These are phyloP conservation scores for Melocanna baccifera DNA, from an alignment of 176 grass and related monocot genomes.

Conservation along the genomic window DNA sequence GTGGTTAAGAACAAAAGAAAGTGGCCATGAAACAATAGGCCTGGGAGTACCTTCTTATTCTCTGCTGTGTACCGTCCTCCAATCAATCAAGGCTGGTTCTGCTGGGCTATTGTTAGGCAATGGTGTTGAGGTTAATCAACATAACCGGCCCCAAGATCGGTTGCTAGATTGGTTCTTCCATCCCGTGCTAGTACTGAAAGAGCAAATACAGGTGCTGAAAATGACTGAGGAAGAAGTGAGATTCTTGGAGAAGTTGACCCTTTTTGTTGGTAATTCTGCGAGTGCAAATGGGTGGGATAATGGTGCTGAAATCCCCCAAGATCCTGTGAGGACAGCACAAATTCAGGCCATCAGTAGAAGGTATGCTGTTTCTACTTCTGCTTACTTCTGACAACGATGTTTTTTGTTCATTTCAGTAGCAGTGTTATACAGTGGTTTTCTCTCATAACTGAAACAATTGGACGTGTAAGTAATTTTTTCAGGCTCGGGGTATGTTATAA, in stretches of 20 bases:
- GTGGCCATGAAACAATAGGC: slow-evolving; percentile 50
- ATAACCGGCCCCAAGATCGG: slow-evolving; percentile 69
- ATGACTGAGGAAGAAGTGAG: slow-evolving; percentile 64
- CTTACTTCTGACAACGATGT: not conserved
- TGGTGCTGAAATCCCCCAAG: slow-evolving; percentile 39
- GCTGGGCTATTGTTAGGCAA: slow-evolving; percentile 52
- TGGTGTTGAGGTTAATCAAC: slow-evolving; percentile 58
- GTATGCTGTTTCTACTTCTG: slow-evolving; percentile 18
- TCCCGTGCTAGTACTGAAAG: slow-evolving; percentile 73
- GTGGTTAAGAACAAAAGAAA: slow-evolving; percentile 65
- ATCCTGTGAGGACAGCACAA: slow-evolving; percentile 61
- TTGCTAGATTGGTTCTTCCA: slow-evolving; percentile 90
- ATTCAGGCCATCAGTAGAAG: slow-evolving; percentile 93
- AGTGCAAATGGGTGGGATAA: slow-evolving; percentile 37
- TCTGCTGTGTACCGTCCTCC: slow-evolving; percentile 47
- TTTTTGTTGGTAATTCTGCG: slow-evolving; percentile 48
- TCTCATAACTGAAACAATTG: not conserved
- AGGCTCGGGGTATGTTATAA: not conserved
- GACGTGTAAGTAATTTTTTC: not conserved
- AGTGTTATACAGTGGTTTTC: not conserved
- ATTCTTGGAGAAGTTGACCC: slow-evolving; percentile 60
- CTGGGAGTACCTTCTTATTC: slow-evolving; percentile 68
- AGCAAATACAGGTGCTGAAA: slow-evolving; percentile 66
- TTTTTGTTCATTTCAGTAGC: slow-evolving; percentile 8
- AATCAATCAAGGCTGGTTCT: slow-evolving; percentile 61